phyloP scores from a whole-genome alignment of 495 filamentous ascomycete species.

The Xylaria sp. region DNA sequence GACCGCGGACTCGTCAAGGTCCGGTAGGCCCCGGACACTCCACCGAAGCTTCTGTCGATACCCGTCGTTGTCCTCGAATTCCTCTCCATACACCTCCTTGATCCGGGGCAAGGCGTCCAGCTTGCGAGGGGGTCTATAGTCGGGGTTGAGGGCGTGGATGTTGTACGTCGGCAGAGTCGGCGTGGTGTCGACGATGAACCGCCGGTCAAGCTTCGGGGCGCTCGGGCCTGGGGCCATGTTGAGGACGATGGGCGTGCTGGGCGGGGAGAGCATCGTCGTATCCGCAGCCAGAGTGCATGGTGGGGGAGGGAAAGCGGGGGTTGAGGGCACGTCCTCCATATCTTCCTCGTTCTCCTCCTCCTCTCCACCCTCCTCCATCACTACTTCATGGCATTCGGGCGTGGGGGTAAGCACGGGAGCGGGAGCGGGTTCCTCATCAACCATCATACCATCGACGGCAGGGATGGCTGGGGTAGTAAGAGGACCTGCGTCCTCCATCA shows the following conservation, averaged over 20 bases:
- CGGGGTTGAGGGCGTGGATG: conserved; percentile 6
- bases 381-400: neutral
- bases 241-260: neutral
- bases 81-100: neutral
- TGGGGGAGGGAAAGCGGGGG: too few species aligned
- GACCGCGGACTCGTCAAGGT: neutral
- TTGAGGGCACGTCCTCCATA: neutral
- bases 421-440: neutral
- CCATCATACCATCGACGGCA: neutral
- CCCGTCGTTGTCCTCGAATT: neutral
- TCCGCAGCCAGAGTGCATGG: neutral
- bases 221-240: neutral
- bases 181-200: conserved; percentile 1
- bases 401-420: neutral
- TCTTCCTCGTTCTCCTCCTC: neutral
- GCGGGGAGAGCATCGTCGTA: neutral
- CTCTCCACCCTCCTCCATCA: neutral
- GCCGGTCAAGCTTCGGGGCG: conserved; percentile 9
- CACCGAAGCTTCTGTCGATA: conserved; percentile 1
- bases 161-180: neutral
- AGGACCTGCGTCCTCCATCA: neutral
- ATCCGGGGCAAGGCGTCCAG: neutral
- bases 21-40: neutral
- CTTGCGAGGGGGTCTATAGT: neutral
- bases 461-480: neutral